phyloP scores from a whole-genome alignment of 495 filamentous ascomycete species.

The Talaromyces adpressus region DNA sequence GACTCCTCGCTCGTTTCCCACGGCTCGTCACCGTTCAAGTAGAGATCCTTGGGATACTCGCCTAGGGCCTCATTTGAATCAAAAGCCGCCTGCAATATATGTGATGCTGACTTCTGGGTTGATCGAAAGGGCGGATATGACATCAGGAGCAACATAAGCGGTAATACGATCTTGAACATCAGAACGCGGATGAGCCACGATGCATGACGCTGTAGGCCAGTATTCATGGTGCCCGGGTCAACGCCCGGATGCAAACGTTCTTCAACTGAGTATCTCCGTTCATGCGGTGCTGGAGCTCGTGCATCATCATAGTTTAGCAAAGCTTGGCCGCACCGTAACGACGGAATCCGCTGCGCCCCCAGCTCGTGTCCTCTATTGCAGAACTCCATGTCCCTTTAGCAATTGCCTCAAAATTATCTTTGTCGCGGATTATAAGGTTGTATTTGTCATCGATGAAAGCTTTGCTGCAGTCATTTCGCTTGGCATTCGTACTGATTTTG shows the following conservation, averaged over 20 bases:
- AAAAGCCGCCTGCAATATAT: too few relatives aligned
- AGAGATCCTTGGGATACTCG: too few relatives aligned
- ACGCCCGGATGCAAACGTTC: constrained; percentile 21
- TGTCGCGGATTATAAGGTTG: constrained; percentile 17
- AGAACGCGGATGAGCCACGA: too few relatives aligned
- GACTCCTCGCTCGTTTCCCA: too few relatives aligned
- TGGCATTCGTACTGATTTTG: not conserved
- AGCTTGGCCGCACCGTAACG: constrained; percentile 33
- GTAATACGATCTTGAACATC: too few relatives aligned
- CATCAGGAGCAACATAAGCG: too few relatives aligned
- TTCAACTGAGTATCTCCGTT: constrained; percentile 20
- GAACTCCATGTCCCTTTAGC: constrained; percentile 24
- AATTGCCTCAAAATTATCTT: constrained; percentile 17
- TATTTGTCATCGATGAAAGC: constrained; percentile 18
- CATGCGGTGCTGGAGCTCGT: constrained; percentile 26
- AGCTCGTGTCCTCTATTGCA: constrained; percentile 10
- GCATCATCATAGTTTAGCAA: constrained; percentile 33
- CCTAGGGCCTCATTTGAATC: too few relatives aligned
- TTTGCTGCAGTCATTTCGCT: not conserved
- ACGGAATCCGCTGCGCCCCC: not conserved
- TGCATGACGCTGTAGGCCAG: constrained; percentile 14
- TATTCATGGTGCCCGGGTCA: constrained; percentile 30
- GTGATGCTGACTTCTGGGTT: too few relatives aligned
- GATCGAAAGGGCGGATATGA: too few relatives aligned
- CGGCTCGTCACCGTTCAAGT: too few relatives aligned